A percentile compares a stretch with the other conserved stretches of the same genome.
Conservation (phyloP, 805 yeast genomes). For the Ogataea trehalophila region DNA sequence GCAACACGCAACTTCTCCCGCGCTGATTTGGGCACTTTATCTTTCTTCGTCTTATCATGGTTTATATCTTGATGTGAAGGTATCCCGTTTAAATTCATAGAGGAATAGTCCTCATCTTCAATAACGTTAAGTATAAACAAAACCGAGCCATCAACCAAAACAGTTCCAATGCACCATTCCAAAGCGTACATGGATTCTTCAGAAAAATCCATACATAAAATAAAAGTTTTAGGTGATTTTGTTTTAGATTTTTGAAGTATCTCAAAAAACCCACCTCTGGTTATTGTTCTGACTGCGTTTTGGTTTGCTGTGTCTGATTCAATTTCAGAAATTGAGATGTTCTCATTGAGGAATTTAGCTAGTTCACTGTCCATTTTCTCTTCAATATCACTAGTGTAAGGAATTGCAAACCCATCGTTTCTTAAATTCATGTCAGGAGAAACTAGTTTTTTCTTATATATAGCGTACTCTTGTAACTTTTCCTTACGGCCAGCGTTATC, state of each 20-base stretch:
- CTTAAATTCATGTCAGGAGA: conserved; percentile 43
- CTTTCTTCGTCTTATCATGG: conserved; percentile 10
- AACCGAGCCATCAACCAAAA: conserved; percentile 77
- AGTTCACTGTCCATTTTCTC: conserved; percentile 58
- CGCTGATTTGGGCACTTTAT: conserved; percentile 12
- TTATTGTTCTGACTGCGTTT: conserved; percentile 63
- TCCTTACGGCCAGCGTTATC: conserved; percentile 44
- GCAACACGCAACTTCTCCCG: conserved; percentile 37
- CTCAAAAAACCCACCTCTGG: conserved; percentile 62
- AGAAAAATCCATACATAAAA: conserved; percentile 77
- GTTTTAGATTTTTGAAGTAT: conserved; percentile 23
- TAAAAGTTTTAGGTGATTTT: conserved; percentile 47
- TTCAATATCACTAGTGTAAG: conserved; percentile 65
- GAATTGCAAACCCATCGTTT: conserved; percentile 35
- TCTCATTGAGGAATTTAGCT: conserved; percentile 49
- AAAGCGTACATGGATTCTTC: conserved; percentile 80
- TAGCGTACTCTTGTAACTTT: conserved; percentile 52
- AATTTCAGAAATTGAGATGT: conserved; percentile 49
- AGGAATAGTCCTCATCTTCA: conserved; percentile 37
- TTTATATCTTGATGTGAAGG: conserved; percentile 14
- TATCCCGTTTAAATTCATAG: conserved; percentile 33
- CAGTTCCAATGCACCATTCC: conserved; percentile 85
- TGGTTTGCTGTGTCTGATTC: conserved; percentile 49
- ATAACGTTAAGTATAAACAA: conserved; percentile 64
- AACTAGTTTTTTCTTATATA: conserved; percentile 54